phyloP scores from a whole-genome alignment of 176 grass and related monocot genomes.

The Aegilops bicornis region DNA sequence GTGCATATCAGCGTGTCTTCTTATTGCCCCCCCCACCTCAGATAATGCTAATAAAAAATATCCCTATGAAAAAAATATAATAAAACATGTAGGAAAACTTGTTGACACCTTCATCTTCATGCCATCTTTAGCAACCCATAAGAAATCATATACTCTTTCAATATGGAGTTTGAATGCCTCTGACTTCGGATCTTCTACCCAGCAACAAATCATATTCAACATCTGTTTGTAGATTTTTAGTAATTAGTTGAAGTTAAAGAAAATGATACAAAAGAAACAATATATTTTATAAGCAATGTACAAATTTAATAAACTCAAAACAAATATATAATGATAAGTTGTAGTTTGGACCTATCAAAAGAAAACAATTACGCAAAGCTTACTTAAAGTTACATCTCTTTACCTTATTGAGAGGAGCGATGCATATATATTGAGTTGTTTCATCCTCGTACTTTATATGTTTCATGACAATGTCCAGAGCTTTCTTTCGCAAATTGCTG shows the following conservation, averaged over 20 bases:
- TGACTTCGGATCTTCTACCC: constrained; percentile 91
- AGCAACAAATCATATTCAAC: constrained; percentile 90
- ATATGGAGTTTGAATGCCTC: constrained; percentile 78
- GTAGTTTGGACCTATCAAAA: neutral
- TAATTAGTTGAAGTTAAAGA: neutral
- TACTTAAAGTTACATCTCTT: neutral
- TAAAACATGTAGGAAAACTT: neutral
- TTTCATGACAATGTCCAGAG: constrained; percentile 67
- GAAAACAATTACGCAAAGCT: neutral
- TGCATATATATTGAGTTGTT: constrained; percentile 89
- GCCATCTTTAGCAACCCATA: constrained; percentile 95
- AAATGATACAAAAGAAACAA: neutral
- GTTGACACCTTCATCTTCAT: constrained; percentile 88
- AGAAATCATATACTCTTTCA: constrained; percentile 66
- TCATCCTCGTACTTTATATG: constrained; percentile 97
- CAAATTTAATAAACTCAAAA: neutral
- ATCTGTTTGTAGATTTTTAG: constrained; percentile 30
- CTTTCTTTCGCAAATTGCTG: constrained; percentile 68
- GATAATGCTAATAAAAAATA: no score
- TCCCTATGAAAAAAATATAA: neutral
- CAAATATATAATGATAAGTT: no score
- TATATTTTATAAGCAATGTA: neutral
- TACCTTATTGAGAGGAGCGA: constrained; percentile 95
- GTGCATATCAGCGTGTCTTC: neutral
- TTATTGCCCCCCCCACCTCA: neutral